phyloP scores from a whole-genome alignment of 202 grass and related monocot genomes.

The Miscanthus sacchariflorus region DNA sequence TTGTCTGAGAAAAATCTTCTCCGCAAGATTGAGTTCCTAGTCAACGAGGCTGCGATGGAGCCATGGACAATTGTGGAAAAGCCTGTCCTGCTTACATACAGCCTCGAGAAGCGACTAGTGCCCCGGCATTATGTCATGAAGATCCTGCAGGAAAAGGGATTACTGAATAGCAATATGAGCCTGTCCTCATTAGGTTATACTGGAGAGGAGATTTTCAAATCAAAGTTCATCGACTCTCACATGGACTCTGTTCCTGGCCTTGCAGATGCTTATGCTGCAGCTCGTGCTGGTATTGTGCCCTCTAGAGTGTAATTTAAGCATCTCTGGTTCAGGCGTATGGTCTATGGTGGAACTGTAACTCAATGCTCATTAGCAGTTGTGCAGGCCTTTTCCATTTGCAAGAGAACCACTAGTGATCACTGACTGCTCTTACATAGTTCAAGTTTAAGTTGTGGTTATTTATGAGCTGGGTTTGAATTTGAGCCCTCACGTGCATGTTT shows the following conservation, averaged over 20 bases:
- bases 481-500: neutral
- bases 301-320: neutral
- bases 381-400: too few species aligned
- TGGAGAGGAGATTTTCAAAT: neutral
- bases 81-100: neutral
- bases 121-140: too few species aligned
- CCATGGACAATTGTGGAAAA: neutral
- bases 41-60: neutral
- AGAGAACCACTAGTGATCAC: neutral
- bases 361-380: too few species aligned
- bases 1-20: neutral
- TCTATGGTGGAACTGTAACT: too few species aligned
- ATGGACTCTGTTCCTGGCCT: neutral
- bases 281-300: neutral
- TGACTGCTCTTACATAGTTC: neutral
- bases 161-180: too few species aligned
- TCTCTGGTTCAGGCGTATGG: neutral
- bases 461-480: neutral
- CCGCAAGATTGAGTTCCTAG: slow-evolving; percentile 1
- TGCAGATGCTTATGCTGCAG: neutral
- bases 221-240: neutral
- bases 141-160: too few species aligned
- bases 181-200: too few species aligned
- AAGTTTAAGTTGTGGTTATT: neutral
- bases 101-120: slow-evolving; percentile 15